phyloP scores from a whole-genome alignment of 2,329 filamentous ascomycete species.

The Talaromyces islandicus region DNA sequence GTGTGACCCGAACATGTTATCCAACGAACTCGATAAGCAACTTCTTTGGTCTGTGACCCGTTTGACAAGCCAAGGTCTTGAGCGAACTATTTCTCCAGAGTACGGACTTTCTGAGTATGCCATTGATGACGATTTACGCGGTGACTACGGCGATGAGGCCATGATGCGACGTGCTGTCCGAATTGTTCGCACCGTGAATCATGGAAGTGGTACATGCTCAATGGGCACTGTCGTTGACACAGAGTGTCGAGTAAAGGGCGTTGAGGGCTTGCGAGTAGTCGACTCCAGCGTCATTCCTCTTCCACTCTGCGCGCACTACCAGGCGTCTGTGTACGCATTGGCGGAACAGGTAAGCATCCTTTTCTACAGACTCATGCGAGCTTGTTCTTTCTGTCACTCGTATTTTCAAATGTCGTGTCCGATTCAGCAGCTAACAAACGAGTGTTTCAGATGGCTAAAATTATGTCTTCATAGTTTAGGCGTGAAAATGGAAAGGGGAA shows the following conservation, averaged over 20 bases:
- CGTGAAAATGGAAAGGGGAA: neutral
- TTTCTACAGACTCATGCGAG: neutral
- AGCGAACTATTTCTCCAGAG: neutral
- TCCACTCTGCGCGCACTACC: neutral
- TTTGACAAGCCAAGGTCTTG: neutral
- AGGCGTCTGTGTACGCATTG: neutral
- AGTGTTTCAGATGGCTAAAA: neutral
- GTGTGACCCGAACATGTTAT: conserved; percentile 4
- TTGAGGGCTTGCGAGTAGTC: conserved; percentile 10
- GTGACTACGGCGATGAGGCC: neutral
- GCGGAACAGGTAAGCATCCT: neutral
- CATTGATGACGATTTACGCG: neutral
- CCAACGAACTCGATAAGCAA: conserved; percentile 4
- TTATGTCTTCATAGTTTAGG: neutral
- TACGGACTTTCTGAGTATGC: neutral
- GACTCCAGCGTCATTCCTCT: conserved; percentile 12
- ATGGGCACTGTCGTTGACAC: conserved; percentile 15
- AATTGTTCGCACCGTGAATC: neutral
- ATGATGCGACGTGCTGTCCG: neutral
- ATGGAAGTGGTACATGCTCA: conserved; percentile 10
- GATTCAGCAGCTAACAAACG: neutral
- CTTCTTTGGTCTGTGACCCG: conserved; percentile 1
- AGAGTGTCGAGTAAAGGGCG: conserved; percentile 11
- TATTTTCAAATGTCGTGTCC: neutral
- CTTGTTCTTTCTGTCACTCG: neutral